Base-by-base conservation (phyloP, 805 yeast species). In the Kluyveromyces siamensis region DNA sequence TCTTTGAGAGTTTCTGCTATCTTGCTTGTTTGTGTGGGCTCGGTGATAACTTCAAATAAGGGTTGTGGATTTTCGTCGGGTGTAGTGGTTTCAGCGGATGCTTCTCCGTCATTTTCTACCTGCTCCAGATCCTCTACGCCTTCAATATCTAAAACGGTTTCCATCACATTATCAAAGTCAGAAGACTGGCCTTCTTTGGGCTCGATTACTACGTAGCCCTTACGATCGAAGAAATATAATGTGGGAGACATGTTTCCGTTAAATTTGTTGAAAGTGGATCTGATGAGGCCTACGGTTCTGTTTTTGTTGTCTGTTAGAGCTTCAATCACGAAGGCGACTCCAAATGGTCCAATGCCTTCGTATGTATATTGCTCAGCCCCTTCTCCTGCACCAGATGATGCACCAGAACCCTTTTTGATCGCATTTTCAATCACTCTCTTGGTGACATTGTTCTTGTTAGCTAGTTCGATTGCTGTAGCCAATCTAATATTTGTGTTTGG, bases 281-380 rank as follows among this genome's bases (percentile, higher is more conserved):
- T 79, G 8, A 93, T 83, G 44, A 75, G 74, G 14, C 86, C 83
- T 36, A 88, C 76, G 0, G 96, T 83, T 46, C 98, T 72, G 50
- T 84, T 81, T 65, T 85, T 87, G 66, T 88, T 91, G 62, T 91
- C 96, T 0, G 98, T 91, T 44, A 81, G 72, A 0, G 96, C 90
- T 59, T 88, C 96, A 5, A 91, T 80, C 4, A 91, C 76, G 42
- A 89, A 72, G 0, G 96, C 86, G 2, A 87, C 87, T 2, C 96
- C 96, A 1, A 90, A 95, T 0, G 96, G 96, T 0, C 91, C 97
- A 64, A 89, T 72, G 14, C 93, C 96, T 63, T 93, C 98, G 66
- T 90, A 93, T 10, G 77, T 63, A 30, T 82, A 86, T 11, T 74
- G 65, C 49, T 78, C 84, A 50, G 67, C 72, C 2, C 72, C 73